Evolutionary conservation across 164 flowering plant species (phyloP), one percentile per base, ranked within the genome.

Genomic region (Litsea cubeba): DNA sequence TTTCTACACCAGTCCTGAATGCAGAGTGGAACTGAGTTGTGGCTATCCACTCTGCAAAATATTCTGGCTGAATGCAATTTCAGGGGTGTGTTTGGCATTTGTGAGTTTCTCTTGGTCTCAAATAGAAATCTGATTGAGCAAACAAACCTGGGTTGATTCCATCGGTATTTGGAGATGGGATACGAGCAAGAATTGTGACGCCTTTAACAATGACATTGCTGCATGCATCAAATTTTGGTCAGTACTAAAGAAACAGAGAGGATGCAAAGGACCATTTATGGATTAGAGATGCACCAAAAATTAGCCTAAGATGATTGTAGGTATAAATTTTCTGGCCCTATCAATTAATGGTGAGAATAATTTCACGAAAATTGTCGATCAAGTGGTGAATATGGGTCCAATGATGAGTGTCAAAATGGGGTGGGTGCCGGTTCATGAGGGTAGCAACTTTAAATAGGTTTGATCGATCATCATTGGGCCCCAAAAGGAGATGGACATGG

Each of bases 131-230:
- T 63, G 66, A 63, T 12, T 25, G 35, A 25, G 8, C 50, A 35
- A 18, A 68, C n/a, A 50, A 50, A 87, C 91, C 93, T 79, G 97
- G 95, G 74, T 90, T 73, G 46, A 92, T 90, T 3, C 97, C 97
- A 78, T 90, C 97, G 2, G 97, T 92, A 81, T 92, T 92, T 11
- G 97, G 92, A 70, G 91, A 87, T 63, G 72, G 78, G 3, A 82
- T 60, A 7, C 95, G 94, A 24, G 97, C 91, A 50, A 76, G 74
- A 49, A 92, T 82, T 1, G 92, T 88, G 3, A 92, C 74, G 7
- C 87, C 81, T 70, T 85, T 81, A 46, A 90, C 70, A 3, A 89
- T 70, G 1, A 78, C 73, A 49, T 81, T 76, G 68, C 83, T 80
- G 77, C 79, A 76, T 22, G 40, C 35, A 66, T 26, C 18, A 10